Evolutionary conservation across 2,329 filamentous ascomycete species (phyloP), one percentile per base, ranked within the genome.

Genomic region (Aspergillus sergii): DNA sequence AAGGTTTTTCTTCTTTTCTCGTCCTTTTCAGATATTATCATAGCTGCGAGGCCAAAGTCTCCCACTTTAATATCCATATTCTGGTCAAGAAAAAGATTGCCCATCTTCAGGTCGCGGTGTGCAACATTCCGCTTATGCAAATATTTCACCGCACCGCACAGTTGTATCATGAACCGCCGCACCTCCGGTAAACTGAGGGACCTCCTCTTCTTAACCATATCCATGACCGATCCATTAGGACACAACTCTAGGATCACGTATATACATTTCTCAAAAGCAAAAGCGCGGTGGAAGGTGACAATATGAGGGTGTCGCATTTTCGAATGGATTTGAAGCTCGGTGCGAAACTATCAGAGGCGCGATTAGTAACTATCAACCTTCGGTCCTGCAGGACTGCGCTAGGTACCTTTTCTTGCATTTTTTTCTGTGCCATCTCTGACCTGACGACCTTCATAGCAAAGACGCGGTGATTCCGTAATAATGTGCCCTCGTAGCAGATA

Each of bases 41-140:
- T 84, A 32, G 96, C 95, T 34, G 95, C 95, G 60, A 99, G 84
- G 3, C 95, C 95, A 80, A 99, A 99, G 77, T 99, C 95, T 51
- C 95, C 95, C 71, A 99, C 93, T 77, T 99, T 99, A 71, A 97
- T 90, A 73, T 99, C 96, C 94, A 99, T 97, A 69, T 93, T 85
- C 59, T 88, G 88, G 77, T 99, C 95, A 58, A 99, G 84, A 73
- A 99, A 99, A 69, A 99, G 90, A 76, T 99, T 99, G 56, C 95
- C 96, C 84, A 97, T 98, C 80, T 99, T 99, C 71, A 99, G 80
- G 78, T 99, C 95, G 57, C 95, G 89, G 79, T 99, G 95, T 57
- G 98, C 97, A 66, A 99, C 96, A 68, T 94, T 95, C 75, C 96
- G 91, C 73, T 89, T 89, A 78, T 99, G 96, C 83, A 99, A 91